Conservation (phyloP, 2,329 filamentous ascomycete genomes). For the Apiospora phragmitis region DNA sequence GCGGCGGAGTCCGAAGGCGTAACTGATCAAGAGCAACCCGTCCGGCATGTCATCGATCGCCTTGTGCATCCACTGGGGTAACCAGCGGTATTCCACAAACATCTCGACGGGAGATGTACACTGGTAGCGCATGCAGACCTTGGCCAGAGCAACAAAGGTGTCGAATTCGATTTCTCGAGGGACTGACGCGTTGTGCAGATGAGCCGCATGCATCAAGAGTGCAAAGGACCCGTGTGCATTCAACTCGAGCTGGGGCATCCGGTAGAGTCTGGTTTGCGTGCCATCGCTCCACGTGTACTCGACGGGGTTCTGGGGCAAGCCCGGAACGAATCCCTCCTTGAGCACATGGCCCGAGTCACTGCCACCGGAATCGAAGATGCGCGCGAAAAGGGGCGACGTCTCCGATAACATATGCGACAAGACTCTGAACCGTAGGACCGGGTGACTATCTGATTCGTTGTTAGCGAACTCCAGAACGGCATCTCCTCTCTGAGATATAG, state of each 20-base stretch:
- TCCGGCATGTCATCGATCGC: conserved; percentile 50
- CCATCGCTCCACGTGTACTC: conserved; percentile 44
- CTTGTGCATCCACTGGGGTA: conserved; percentile 52
- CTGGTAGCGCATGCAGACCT: conserved; percentile 50
- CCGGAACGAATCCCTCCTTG: neutral
- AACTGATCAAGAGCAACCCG: conserved; percentile 52
- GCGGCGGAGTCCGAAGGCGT: conserved; percentile 49
- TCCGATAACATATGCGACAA: conserved; percentile 52
- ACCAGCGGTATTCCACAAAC: conserved; percentile 51
- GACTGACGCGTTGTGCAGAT: conserved; percentile 48
- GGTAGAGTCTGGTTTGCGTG: conserved; percentile 46
- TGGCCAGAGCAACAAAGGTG: conserved; percentile 52
- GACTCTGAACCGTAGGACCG: conserved; percentile 50
- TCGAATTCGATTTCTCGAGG: conserved; percentile 48
- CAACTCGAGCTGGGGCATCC: conserved; percentile 52
- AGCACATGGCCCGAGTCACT: conserved; percentile 17
- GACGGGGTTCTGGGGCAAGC: conserved; percentile 33
- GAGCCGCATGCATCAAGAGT: conserved; percentile 51
- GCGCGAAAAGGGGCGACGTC: conserved; percentile 52
- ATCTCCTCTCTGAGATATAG: conserved; percentile 47
- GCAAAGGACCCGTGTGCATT: conserved; percentile 44
- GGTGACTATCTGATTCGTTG: conserved; percentile 32
- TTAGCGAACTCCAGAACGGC: conserved; percentile 55
- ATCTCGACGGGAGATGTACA: conserved; percentile 53
- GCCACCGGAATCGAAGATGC: conserved; percentile 41